These are phyloP conservation scores for Cadophora sp. DNA, from an alignment of 2,329 filamentous ascomycete species.

Conservation along the genomic window DNA sequence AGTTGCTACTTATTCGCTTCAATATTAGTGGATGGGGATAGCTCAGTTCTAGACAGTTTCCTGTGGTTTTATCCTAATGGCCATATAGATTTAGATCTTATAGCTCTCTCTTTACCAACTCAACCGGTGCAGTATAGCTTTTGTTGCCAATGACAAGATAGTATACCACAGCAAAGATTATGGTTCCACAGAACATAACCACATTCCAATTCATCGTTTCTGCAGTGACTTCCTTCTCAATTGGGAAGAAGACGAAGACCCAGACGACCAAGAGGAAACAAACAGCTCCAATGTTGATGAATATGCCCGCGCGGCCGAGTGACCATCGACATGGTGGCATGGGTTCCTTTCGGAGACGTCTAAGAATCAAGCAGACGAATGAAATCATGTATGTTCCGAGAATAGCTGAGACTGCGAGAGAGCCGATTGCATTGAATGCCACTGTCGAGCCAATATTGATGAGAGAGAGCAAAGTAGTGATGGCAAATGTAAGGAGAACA, in stretches of 20 bases:
- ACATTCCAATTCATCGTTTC: constrained; percentile 53
- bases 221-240: constrained; percentile 44
- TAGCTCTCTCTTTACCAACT: constrained; percentile 22
- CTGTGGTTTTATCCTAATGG: background rate
- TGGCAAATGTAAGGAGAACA: constrained; percentile 29
- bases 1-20: too few relatives aligned
- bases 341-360: constrained; percentile 43
- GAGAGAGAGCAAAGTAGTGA: constrained; percentile 34
- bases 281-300: constrained; percentile 50
- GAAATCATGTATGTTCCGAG: constrained; percentile 58
- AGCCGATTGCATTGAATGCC: constrained; percentile 59
- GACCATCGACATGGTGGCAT: constrained; percentile 45
- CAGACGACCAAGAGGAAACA: constrained; percentile 52
- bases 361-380: constrained; percentile 50
- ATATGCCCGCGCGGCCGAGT: constrained; percentile 50
- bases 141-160: constrained; percentile 44
- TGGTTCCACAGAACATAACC: constrained; percentile 28
- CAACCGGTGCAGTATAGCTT: constrained; percentile 39
- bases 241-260: constrained; percentile 56
- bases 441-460: constrained; percentile 58
- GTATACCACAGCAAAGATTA: constrained; percentile 32
- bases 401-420: constrained; percentile 55
- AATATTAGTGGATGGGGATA: too few relatives aligned
- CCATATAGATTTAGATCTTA: background rate
- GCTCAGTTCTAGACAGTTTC: too few relatives aligned